Percentiles rank a stretch among this genome's conserved stretches.
Conservation (phyloP, 148 eudicot genomes). For the Vaccinium macrocarpon region DNA sequence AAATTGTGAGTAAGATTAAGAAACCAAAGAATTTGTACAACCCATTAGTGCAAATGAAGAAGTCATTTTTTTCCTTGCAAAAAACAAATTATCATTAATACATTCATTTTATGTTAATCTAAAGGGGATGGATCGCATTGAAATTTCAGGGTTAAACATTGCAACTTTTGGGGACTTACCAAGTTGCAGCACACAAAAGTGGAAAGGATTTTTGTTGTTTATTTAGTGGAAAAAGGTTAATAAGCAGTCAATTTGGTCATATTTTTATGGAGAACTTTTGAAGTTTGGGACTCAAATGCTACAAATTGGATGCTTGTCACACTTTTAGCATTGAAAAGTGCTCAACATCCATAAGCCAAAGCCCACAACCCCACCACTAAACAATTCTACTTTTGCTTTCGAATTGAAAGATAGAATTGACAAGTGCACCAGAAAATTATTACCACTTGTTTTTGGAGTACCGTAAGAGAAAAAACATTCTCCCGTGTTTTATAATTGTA, state of each 20-base stretch:
- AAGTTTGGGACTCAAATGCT: neutral
- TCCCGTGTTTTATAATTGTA: no score
- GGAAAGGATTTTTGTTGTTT: neutral
- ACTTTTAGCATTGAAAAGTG: neutral
- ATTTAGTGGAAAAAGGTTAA: no score
- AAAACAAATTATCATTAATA: no score
- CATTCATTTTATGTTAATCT: no score
- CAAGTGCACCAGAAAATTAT: neutral
- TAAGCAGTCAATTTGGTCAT: no score
- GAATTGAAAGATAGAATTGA: neutral
- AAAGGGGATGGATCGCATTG: no score
- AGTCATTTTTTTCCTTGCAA: no score
- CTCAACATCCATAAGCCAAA: neutral
- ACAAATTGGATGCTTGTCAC: neutral
- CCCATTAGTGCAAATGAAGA: no score
- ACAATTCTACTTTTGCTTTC: neutral
- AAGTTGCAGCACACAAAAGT: neutral
- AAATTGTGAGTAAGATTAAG: no score
- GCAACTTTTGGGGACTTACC: neutral
- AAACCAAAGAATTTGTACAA: no score
- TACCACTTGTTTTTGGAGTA: no score
- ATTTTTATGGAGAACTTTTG: neutral
- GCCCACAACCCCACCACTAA: neutral
- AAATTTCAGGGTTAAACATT: neutral
- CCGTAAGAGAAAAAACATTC: no score